These are phyloP conservation scores for Hygrocybe coccinea DNA, from an alignment of 768 basidiomycete genomes.

Conservation along the genomic window DNA sequence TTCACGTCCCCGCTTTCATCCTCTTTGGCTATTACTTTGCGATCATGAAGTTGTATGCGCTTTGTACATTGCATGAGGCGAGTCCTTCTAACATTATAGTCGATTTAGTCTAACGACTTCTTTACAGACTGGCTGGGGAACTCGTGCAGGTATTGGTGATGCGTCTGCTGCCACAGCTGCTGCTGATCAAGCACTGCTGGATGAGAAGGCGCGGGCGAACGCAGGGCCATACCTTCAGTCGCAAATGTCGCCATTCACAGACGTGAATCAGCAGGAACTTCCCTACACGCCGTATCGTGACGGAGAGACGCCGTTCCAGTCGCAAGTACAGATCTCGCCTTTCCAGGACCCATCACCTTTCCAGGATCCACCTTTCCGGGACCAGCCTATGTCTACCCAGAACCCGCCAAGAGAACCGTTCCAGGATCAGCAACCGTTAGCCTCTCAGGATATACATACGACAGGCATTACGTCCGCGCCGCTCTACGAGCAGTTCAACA, in stretches of 20 bases:
- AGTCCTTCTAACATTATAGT: neutral
- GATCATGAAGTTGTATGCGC: slow-evolving; percentile 89
- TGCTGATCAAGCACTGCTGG: slow-evolving; percentile 33
- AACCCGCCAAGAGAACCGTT: neutral
- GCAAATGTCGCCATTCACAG: neutral
- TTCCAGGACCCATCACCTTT: neutral
- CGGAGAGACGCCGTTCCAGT: neutral
- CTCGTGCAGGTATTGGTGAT: slow-evolving; percentile 90
- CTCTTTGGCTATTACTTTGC: slow-evolving; percentile 92
- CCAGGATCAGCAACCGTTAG: neutral
- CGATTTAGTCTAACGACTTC: slow-evolving; percentile 6
- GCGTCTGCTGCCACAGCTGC: slow-evolving; percentile 71
- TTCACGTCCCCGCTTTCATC: slow-evolving; percentile 82
- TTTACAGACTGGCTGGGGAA: slow-evolving; percentile 84
- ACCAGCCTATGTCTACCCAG: too few species aligned
- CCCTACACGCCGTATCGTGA: neutral
- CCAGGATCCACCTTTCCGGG: too few species aligned
- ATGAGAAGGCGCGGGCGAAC: neutral
- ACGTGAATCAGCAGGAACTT: neutral
- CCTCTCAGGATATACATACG: neutral
- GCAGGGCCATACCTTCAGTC: neutral
- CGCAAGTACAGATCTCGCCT: neutral
- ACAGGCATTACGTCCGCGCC: neutral
- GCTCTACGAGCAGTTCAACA: neutral
- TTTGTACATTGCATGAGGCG: slow-evolving; percentile 86